Evolutionary conservation across 495 filamentous ascomycete genomes (phyloP).

Genomic region (Niebla homalea): DNA sequence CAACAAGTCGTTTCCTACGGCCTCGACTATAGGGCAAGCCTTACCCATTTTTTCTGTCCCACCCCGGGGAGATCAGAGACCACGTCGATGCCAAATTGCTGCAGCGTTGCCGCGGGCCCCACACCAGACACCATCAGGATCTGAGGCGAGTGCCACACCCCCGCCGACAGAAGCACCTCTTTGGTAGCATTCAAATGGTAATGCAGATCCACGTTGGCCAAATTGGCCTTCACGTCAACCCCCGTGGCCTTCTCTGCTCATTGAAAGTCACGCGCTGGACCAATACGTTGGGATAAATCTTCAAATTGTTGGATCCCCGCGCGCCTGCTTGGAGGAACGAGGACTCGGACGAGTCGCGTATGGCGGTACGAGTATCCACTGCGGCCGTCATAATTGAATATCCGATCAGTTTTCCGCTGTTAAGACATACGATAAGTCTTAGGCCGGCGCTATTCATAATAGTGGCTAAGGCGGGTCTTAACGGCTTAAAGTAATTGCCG

Average conservation of each 20-base stretch:
- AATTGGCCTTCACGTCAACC: conserved; percentile 19
- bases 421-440: conserved; percentile 18
- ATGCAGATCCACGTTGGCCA: conserved; percentile 18
- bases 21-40: too few species aligned
- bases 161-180: conserved; percentile 46
- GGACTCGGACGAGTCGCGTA: conserved; percentile 15
- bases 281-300: conserved; percentile 26
- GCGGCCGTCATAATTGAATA: neutral
- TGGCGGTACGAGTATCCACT: conserved; percentile 11
- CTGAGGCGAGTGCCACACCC: conserved; percentile 36
- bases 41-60: conserved; percentile 24
- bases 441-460: conserved; percentile 23
- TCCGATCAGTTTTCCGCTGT: conserved; percentile 23
- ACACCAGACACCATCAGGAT: conserved; percentile 40
- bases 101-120: conserved; percentile 28
- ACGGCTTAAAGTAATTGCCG: neutral
- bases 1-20: too few species aligned
- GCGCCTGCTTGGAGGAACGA: conserved; percentile 16
- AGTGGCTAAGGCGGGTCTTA: conserved; percentile 21
- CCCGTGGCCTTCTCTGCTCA: conserved; percentile 32
- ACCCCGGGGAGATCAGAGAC: conserved; percentile 30
- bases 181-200: conserved; percentile 32
- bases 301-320: conserved; percentile 3
- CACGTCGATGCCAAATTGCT: conserved; percentile 26
- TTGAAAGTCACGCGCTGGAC: conserved; percentile 34